Evolutionary conservation across 2,329 filamentous ascomycete genomes (phyloP).

Genomic region (Calonectria pseudoreteaudii): DNA sequence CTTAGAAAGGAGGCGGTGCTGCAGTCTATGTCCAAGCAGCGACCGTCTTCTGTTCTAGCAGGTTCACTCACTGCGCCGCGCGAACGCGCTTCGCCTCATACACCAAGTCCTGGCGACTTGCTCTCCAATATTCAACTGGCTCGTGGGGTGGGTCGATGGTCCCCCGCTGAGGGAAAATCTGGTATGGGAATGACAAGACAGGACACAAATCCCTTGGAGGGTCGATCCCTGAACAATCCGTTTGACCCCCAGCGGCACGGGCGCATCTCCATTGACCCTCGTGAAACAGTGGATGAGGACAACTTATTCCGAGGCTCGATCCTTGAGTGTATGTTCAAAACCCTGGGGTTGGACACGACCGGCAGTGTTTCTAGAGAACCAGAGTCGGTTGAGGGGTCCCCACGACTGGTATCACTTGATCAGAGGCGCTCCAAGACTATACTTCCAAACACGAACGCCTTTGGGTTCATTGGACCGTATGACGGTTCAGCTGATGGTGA

Average conservation of each 20-base stretch:
- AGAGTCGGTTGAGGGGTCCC: constrained; percentile 86
- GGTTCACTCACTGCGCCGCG: constrained; percentile 55
- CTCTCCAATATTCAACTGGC: constrained; percentile 81
- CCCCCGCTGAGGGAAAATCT: constrained; percentile 34
- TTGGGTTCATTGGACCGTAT: constrained; percentile 90
- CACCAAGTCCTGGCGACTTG: constrained; percentile 80
- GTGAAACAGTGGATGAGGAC: constrained; percentile 90
- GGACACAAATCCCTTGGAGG: constrained; percentile 59
- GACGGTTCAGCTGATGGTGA: constrained; percentile 83
- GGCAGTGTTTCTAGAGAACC: constrained; percentile 74
- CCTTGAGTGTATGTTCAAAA: constrained; percentile 94
- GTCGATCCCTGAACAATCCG: constrained; percentile 66
- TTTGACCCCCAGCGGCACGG: constrained; percentile 65
- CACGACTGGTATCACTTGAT: constrained; percentile 86
- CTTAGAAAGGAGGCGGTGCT: constrained; percentile 84
- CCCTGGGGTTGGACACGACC: constrained; percentile 82
- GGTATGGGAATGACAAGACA: constrained; percentile 47
- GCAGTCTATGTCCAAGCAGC: constrained; percentile 70
- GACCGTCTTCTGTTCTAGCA: constrained; percentile 56
- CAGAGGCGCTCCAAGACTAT: constrained; percentile 82
- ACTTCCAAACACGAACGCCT: constrained; percentile 78
- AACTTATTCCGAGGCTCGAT: constrained; percentile 90
- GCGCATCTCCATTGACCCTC: constrained; percentile 70
- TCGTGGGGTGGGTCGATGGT: constrained; percentile 65
- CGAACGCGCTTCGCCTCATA: constrained; percentile 57